Conservation (phyloP, 2,329 filamentous ascomycete species). For the Colletotrichum sp. region DNA sequence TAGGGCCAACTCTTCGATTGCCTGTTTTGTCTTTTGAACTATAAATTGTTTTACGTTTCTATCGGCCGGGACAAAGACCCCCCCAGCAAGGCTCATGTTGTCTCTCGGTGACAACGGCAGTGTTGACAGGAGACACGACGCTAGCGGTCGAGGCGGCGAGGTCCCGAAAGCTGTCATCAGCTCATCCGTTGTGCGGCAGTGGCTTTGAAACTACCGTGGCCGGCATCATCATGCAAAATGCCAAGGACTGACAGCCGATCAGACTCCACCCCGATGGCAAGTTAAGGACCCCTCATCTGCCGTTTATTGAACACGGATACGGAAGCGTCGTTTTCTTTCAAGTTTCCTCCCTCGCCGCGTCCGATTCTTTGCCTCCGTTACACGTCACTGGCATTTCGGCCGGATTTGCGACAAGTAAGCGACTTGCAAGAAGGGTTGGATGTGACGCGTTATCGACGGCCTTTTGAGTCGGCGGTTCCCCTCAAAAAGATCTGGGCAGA, state of each 20-base stretch:
- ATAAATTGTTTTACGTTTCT: not conserved
- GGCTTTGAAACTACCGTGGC: constrained; percentile 2
- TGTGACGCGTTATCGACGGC: not conserved
- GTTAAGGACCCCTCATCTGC: not conserved
- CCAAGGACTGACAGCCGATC: not conserved
- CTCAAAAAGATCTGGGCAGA: not conserved
- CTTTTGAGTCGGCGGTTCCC: not conserved
- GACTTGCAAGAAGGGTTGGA: not conserved
- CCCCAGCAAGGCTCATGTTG: not conserved
- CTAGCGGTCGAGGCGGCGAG: not conserved
- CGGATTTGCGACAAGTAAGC: not conserved
- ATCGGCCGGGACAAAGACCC: not conserved
- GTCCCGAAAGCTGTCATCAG: not conserved
- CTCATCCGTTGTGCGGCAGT: constrained; percentile 3
- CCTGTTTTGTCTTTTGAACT: not conserved
- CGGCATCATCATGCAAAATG: not conserved
- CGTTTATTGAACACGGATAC: not conserved
- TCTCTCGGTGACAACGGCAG: not conserved
- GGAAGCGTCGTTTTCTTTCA: not conserved
- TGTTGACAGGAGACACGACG: not conserved
- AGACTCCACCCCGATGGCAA: not conserved
- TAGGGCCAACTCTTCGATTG: not conserved
- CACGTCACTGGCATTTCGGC: constrained; percentile 1
- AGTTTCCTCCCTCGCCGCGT: not conserved
- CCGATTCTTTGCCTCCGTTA: not conserved